Base-by-base conservation (phyloP, 1,284 basidiomycete species). In the Pseudomicrostroma phylloplanum region DNA sequence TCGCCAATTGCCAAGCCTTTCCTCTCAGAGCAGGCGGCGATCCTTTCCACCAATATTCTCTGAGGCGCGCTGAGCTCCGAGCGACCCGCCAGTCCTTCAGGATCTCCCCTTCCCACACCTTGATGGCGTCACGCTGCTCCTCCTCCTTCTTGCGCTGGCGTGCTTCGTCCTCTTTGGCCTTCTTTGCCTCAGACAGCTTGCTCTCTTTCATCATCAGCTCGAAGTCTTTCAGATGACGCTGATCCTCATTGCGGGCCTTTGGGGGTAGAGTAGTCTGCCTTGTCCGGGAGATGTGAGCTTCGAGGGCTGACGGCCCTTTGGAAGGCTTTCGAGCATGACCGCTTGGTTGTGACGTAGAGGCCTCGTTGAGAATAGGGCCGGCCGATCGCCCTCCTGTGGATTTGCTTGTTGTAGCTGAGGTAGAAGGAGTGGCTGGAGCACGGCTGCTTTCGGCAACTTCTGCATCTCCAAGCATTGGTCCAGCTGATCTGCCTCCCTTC, bases 1-100 rank as follows among this genome's bases (percentile, higher is more conserved):
- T 87, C 4, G 89, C 91, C 61, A 86, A 83, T 70, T 88, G 86
- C 94, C 94, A 98, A 80, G 96, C 86, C 4, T 85, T 82, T 0
- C 90, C 89, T 49, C 94, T 84, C 59, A 94, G 81, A 77, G 90
- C 89, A 0, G 88, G 86, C 0, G 94, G 94, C 58, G 93, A 88
- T 7, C 94, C 94, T 54, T 86, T 84, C 88, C 92, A 94, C 94
- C 94, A 98, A 17, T 96, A 73, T 71, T 84, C 85, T 49, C 89
- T 84, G 58, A 94, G 80, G 0, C 79, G 80, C 0, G 85, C 82
- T 67, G 87, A 86, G 69, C 84, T 86, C 71, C 86, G 78, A 2
- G 91, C 89, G 30, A 85, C 84, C 54, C 84, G 86, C 90, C 90
- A 93, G 76, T 92, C 88, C 0, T 90, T 89, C 30, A 90, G 73